Conservation (phyloP, 2,329 filamentous ascomycete genomes). For the Thielaviopsis punctulata region DNA sequence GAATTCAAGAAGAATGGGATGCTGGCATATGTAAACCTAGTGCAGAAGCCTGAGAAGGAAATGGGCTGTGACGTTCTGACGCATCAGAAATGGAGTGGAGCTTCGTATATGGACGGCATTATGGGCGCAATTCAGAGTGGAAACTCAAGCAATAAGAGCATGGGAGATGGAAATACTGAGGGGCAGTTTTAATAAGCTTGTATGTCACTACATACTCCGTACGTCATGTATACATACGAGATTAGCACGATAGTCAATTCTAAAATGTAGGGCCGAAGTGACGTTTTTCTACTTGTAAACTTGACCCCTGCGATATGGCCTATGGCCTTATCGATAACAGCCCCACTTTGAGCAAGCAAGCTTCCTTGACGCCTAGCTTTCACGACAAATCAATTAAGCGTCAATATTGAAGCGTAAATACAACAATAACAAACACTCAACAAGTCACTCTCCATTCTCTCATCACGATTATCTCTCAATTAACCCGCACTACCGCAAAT, state of each 20-base stretch:
- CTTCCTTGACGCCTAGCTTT: background rate
- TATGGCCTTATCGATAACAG: background rate
- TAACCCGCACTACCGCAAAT: background rate
- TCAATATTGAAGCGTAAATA: no score
- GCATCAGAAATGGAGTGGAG: conserved; percentile 72
- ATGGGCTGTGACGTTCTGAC: conserved; percentile 81
- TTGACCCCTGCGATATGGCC: background rate
- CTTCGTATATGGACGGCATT: conserved; percentile 68
- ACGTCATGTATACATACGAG: no score
- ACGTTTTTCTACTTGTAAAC: no score
- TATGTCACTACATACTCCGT: no score
- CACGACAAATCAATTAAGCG: background rate
- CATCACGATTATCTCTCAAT: no score
- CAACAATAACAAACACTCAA: no score
- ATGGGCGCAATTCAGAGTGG: conserved; percentile 81
- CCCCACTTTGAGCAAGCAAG: background rate
- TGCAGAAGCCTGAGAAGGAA: conserved; percentile 82
- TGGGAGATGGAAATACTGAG: conserved; percentile 91
- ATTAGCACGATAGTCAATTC: no score
- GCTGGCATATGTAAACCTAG: conserved; percentile 89
- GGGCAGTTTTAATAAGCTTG: conserved; percentile 35
- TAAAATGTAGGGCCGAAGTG: no score
- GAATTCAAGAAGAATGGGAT: conserved; percentile 84
- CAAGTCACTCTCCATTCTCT: background rate
- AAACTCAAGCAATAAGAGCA: conserved; percentile 74